These are phyloP conservation scores for Ustilago crameri DNA, from an alignment of 1,284 basidiomycete species.

Conservation along the genomic window DNA sequence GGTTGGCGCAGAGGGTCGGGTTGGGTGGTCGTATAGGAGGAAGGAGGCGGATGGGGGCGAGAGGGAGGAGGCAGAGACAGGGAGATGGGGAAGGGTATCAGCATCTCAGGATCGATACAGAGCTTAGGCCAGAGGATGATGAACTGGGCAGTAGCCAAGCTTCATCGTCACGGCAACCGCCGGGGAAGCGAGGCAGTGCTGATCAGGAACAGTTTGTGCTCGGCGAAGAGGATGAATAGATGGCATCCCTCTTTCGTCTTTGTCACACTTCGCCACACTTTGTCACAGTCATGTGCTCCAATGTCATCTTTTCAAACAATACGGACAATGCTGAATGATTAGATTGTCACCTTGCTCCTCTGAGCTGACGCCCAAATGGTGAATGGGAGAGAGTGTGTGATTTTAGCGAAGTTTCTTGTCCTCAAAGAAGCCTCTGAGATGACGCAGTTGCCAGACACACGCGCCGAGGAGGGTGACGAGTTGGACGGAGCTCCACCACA, in stretches of 20 bases:
- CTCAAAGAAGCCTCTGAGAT: conserved; percentile 72
- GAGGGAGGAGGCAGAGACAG: background rate
- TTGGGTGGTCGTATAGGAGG: background rate
- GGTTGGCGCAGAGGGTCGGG: background rate
- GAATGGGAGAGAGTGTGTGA: background rate
- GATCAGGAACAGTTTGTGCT: conserved; percentile 48
- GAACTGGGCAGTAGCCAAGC: background rate
- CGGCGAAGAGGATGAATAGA: conserved; percentile 32
- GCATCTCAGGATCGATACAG: background rate
- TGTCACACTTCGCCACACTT: too few species aligned
- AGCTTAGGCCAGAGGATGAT: background rate
- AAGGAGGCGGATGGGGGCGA: background rate
- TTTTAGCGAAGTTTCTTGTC: conserved; percentile 65
- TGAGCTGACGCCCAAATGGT: too few species aligned
- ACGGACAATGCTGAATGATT: background rate
- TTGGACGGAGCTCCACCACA: conserved; percentile 92
- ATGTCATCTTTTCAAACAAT: too few species aligned
- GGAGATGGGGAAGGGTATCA: background rate
- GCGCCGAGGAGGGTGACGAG: conserved; percentile 84
- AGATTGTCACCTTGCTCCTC: too few species aligned
- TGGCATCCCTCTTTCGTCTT: background rate
- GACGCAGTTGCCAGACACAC: conserved; percentile 90
- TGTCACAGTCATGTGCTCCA: too few species aligned
- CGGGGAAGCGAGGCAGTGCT: conserved; percentile 1
- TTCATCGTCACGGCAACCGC: background rate